These are phyloP conservation scores for Triangularia setosa DNA, from an alignment of 2,329 filamentous ascomycete genomes.

Conservation along the genomic window DNA sequence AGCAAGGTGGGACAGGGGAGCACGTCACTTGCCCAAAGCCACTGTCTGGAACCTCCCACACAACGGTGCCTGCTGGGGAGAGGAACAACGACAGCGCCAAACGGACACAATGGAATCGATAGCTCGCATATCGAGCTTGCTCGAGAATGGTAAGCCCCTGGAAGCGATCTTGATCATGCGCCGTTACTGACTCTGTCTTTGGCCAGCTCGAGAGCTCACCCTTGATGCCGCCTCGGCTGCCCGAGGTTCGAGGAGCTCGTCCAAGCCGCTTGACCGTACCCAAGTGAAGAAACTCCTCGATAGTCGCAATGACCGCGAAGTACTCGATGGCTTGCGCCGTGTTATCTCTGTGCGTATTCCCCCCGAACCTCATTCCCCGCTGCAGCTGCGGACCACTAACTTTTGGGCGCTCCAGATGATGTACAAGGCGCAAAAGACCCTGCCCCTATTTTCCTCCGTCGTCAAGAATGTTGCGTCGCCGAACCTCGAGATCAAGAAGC, in stretches of 20 bases:
- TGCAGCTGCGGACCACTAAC: background rate
- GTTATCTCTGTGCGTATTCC: constrained; percentile 73
- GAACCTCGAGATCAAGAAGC: constrained; percentile 92
- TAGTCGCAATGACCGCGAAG: constrained; percentile 86
- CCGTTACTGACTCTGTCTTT: constrained; percentile 4
- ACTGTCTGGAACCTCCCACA: background rate
- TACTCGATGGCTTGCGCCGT: constrained; percentile 83
- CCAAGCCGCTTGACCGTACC: constrained; percentile 64
- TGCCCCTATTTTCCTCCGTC: constrained; percentile 93
- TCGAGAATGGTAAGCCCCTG: constrained; percentile 75
- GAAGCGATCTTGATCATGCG: background rate
- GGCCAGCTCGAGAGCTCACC: constrained; percentile 84
- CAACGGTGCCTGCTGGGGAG: background rate
- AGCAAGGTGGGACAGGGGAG: background rate
- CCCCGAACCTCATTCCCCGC: background rate
- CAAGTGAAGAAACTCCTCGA: constrained; percentile 95
- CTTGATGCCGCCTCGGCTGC: constrained; percentile 94
- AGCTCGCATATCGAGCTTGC: constrained; percentile 84
- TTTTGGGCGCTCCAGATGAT: constrained; percentile 65
- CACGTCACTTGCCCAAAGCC: constrained; percentile 21
- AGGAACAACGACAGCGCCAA: constrained; percentile 5
- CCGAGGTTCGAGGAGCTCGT: constrained; percentile 57
- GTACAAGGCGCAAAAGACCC: constrained; percentile 82
- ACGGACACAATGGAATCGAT: constrained; percentile 78
- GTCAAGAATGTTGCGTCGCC: constrained; percentile 97